Conservation (phyloP, 1,284 basidiomycete genomes). For the Rhodotorula sp. region DNA sequence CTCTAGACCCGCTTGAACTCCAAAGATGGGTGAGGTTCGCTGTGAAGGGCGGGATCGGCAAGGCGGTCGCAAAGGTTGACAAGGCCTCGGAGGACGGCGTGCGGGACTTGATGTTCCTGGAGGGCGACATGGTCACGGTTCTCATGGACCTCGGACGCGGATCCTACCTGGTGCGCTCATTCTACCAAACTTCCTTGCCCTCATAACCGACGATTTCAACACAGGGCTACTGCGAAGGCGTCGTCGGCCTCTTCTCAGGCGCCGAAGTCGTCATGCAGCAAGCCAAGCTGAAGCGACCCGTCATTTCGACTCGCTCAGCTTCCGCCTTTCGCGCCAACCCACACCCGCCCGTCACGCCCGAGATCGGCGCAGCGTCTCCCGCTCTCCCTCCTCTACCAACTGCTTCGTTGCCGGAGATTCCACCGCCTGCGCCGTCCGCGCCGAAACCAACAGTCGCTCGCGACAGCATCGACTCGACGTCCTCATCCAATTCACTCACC, state of each 20-base stretch:
- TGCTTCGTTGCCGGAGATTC: not conserved
- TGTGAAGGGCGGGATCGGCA: slow-evolving; percentile 74
- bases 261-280: slow-evolving; percentile 67
- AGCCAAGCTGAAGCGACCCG: slow-evolving; percentile 72
- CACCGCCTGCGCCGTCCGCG: not conserved
- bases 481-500: too few relatives aligned
- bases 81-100: slow-evolving; percentile 68
- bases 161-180: slow-evolving; percentile 44
- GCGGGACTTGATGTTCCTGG: slow-evolving; percentile 84
- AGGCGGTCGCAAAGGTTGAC: slow-evolving; percentile 67
- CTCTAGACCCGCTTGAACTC: slow-evolving; percentile 55
- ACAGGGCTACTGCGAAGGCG: slow-evolving; percentile 83
- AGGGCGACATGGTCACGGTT: slow-evolving; percentile 75
- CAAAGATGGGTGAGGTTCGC: slow-evolving; percentile 77
- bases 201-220: not conserved
- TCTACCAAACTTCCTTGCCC: too few relatives aligned
- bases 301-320: slow-evolving; percentile 64
- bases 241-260: slow-evolving; percentile 76
- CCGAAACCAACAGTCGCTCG: not conserved
- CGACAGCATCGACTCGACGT: not conserved
- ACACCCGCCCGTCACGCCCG: not conserved
- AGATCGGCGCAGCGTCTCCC: not conserved
- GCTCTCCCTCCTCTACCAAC: not conserved
- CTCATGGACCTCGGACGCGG: slow-evolving; percentile 67
- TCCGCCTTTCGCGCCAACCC: not conserved